These are phyloP conservation scores for Pythium aphanidermatum DNA, from an alignment of 352 stramenopile genomes.

Conservation along the genomic window DNA sequence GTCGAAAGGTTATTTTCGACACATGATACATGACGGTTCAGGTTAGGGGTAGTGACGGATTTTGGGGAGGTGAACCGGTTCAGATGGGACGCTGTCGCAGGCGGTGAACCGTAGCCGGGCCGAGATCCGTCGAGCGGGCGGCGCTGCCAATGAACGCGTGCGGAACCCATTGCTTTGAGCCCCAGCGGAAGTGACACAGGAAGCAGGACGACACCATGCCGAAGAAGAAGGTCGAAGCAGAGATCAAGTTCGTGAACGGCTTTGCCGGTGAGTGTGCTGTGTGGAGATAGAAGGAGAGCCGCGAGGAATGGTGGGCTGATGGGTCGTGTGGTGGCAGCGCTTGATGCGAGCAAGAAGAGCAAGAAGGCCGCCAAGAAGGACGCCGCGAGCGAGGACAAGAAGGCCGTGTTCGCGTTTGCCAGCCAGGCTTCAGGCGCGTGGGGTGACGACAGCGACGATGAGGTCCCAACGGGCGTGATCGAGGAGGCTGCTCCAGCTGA, in stretches of 20 bases:
- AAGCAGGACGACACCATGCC: constrained; percentile 7
- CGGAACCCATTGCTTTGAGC: background rate
- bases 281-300: background rate
- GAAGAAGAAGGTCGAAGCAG: constrained; percentile 17
- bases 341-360: constrained; percentile 63
- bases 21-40: background rate
- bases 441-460: constrained; percentile 70
- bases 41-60: background rate
- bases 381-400: constrained; percentile 27
- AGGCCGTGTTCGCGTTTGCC: constrained; percentile 67
- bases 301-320: background rate
- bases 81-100: too few species aligned
- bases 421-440: constrained; percentile 60
- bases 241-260: constrained; percentile 20
- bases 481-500: constrained; percentile 16
- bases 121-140: too few species aligned
- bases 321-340: constrained; percentile 18
- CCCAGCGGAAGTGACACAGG: background rate
- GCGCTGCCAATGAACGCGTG: constrained; percentile 14
- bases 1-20: constrained; percentile 1
- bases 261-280: constrained; percentile 17
- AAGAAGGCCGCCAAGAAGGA: constrained; percentile 44
- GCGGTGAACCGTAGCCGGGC: constrained; percentile 14
- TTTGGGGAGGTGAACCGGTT: background rate
- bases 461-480: constrained; percentile 38